Evolutionary conservation across 352 stramenopile genomes (phyloP).

Genomic region (Globisporangium irregulare): DNA sequence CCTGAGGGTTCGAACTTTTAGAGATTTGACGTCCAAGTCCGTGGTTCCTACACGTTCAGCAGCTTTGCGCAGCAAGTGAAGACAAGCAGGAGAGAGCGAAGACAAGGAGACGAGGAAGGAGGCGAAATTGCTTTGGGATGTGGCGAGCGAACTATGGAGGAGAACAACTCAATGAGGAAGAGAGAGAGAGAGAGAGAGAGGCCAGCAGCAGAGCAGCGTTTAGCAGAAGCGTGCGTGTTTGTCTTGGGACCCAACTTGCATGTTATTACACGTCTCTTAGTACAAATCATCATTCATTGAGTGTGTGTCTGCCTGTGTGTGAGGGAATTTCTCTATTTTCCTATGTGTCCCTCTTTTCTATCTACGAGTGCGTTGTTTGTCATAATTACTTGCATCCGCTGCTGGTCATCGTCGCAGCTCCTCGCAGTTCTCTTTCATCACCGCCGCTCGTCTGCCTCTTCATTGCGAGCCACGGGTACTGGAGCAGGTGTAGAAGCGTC

Average conservation of each 20-base stretch:
- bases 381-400: background rate
- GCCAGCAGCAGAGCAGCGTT: background rate
- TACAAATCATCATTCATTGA: slow-evolving; percentile 5
- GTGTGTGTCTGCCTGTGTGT: background rate
- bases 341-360: background rate
- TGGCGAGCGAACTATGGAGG: background rate
- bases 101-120: background rate
- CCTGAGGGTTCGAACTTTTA: slow-evolving; percentile 92
- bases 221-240: background rate
- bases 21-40: slow-evolving; percentile 15
- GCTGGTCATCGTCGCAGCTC: background rate
- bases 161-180: background rate
- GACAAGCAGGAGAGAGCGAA: background rate
- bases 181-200: slow-evolving; percentile 5
- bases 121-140: background rate
- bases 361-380: background rate
- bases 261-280: slow-evolving; percentile 12
- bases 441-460: background rate
- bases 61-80: background rate
- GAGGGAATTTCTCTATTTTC: slow-evolving; percentile 1
- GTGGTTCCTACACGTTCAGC: background rate
- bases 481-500: slow-evolving; percentile 53
- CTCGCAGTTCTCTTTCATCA: background rate
- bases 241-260: slow-evolving; percentile 5
- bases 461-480: slow-evolving; percentile 28